Conservation (phyloP, 352 stramenopile genomes). For the Pythium phragmitis region DNA sequence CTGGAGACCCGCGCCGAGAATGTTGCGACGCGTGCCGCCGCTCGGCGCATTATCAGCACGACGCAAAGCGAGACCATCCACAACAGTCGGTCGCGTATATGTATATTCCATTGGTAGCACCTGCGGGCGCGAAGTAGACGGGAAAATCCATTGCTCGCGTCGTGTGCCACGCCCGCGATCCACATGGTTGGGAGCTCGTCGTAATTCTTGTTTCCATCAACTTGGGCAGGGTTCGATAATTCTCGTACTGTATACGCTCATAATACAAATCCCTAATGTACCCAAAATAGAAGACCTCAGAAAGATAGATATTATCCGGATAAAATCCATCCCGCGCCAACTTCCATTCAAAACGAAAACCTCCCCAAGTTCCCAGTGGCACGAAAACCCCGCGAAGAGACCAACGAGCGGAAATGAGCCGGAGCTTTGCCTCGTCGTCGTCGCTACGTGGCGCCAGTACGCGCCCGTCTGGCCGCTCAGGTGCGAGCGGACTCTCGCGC, state of each 20-base stretch:
- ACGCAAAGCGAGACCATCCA: neutral
- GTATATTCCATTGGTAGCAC: neutral
- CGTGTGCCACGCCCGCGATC: neutral
- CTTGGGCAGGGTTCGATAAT: conserved; percentile 15
- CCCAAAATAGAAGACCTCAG: conserved; percentile 12
- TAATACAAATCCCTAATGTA: too few relatives aligned
- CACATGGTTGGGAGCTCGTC: neutral
- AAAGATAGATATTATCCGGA: conserved; percentile 19
- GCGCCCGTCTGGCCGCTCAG: neutral
- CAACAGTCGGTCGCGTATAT: neutral
- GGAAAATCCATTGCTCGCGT: conserved; percentile 1
- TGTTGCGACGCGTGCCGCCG: neutral
- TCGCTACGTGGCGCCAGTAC: conserved; percentile 17
- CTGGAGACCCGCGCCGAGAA: neutral
- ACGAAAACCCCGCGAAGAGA: neutral
- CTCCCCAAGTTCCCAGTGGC: conserved; percentile 2
- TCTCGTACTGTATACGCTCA: neutral
- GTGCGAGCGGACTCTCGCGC: conserved; percentile 7
- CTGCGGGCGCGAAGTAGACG: neutral
- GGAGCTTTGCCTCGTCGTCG: conserved; percentile 27
- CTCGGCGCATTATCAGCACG: neutral
- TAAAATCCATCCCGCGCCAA: conserved; percentile 14
- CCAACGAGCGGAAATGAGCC: conserved; percentile 10
- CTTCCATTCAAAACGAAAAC: conserved; percentile 22
- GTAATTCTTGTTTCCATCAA: neutral